A percentile compares a stretch with the other conserved stretches of the same genome.
Evolutionary conservation across 306 rosid species (phyloP).

Genomic region (Pyrus betulifolia): DNA sequence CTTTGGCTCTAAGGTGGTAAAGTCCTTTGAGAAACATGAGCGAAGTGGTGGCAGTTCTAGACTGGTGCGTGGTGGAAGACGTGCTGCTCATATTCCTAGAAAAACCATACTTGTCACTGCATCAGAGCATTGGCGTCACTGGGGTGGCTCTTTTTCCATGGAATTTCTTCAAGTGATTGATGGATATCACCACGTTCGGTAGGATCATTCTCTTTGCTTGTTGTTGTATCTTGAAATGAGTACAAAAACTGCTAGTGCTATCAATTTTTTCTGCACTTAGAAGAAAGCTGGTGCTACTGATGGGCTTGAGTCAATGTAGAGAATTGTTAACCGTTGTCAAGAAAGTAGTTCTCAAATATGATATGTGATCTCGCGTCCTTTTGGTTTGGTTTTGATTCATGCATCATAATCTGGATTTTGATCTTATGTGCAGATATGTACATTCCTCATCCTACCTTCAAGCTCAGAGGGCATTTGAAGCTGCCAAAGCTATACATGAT

Average conservation of each 20-base stretch:
- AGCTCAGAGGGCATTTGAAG: slow-evolving; percentile 74
- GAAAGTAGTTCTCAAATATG: background rate
- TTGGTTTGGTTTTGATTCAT: background rate
- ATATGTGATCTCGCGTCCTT: background rate
- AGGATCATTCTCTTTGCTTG: slow-evolving; percentile 13
- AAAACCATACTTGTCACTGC: slow-evolving; percentile 80
- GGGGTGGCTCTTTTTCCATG: slow-evolving; percentile 90
- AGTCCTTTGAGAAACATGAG: slow-evolving; percentile 70
- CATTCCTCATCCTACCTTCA: slow-evolving; percentile 55
- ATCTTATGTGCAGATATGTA: slow-evolving; percentile 53
- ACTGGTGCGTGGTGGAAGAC: slow-evolving; percentile 72
- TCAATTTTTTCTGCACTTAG: background rate
- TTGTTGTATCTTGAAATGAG: background rate
- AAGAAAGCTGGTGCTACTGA: background rate
- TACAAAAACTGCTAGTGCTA: background rate
- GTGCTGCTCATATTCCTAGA: slow-evolving; percentile 46
- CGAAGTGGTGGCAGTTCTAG: slow-evolving; percentile 78
- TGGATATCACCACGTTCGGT: slow-evolving; percentile 72
- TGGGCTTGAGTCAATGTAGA: background rate
- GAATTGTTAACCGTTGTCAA: background rate
- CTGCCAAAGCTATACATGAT: slow-evolving; percentile 80
- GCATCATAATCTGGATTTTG: slow-evolving; percentile 10
- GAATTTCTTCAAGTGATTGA: slow-evolving; percentile 51
- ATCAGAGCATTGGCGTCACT: slow-evolving; percentile 72
- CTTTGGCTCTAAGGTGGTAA: slow-evolving; percentile 93